Conservation (phyloP, 345 rosid genomes). For the Camelina neglecta region DNA sequence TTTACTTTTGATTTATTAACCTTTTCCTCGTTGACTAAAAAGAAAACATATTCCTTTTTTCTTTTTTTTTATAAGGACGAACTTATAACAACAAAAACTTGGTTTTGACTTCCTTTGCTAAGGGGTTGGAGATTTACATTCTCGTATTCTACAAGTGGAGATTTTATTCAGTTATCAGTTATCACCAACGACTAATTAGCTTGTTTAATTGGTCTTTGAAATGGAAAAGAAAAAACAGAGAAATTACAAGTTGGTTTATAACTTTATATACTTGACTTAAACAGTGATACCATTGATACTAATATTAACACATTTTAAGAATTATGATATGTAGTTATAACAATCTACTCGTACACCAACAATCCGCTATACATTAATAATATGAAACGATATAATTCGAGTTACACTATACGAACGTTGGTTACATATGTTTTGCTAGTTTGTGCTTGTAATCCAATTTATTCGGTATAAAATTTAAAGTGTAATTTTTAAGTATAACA, state of each 20-base stretch:
- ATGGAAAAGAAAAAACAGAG: neutral
- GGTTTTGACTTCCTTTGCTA: slow-evolving; percentile 28
- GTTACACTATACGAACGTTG: slow-evolving; percentile 1
- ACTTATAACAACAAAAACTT: neutral
- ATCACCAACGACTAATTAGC: slow-evolving; percentile 3
- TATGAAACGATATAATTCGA: neutral
- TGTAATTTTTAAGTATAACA: neutral
- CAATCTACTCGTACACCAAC: neutral
- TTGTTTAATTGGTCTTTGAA: neutral
- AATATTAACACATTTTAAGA: neutral
- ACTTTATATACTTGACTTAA: slow-evolving; percentile 1
- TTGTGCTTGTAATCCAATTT: slow-evolving; percentile 2
- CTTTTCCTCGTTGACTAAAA: slow-evolving; percentile 33
- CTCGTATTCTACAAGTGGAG: neutral
- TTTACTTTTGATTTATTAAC: slow-evolving; percentile 21
- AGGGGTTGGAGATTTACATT: slow-evolving; percentile 13
- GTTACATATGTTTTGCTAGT: neutral
- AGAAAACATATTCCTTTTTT: neutral
- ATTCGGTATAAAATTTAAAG: slow-evolving; percentile 7
- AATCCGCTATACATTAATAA: neutral
- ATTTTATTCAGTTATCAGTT: slow-evolving; percentile 10
- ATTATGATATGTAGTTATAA: neutral
- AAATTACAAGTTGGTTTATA: neutral
- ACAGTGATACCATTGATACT: neutral
- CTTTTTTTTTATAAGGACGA: neutral